Conservation (phyloP, 768 basidiomycete species). For the Collybia nuda region DNA sequence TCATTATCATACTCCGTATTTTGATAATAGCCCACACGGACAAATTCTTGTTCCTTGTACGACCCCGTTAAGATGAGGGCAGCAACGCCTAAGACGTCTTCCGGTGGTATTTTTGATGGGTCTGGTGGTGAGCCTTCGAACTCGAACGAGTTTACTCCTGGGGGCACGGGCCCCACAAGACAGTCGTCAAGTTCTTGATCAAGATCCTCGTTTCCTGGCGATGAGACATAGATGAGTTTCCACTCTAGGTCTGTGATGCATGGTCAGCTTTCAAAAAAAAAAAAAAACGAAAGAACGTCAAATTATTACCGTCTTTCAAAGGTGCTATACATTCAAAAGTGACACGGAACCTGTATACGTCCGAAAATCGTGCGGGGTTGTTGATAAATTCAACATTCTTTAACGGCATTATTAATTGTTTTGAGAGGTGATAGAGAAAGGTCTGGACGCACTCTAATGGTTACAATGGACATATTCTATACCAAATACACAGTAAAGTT, state of each 20-base stretch:
- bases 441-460: conserved; percentile 52
- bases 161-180: conserved; percentile 94
- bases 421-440: background rate
- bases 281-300: background rate
- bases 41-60: conserved; percentile 97
- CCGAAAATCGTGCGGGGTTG: conserved; percentile 90
- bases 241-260: conserved; percentile 83
- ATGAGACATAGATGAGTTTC: conserved; percentile 96
- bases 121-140: conserved; percentile 88
- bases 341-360: conserved; percentile 90
- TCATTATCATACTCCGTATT: conserved; percentile 98
- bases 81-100: conserved; percentile 94
- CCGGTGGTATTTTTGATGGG: conserved; percentile 78
- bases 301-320: conserved; percentile 74
- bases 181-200: conserved; percentile 99
- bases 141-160: conserved; percentile 97
- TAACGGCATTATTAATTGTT: background rate
- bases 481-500: too few relatives aligned
- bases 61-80: conserved; percentile 96
- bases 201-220: conserved; percentile 84
- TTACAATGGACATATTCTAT: conserved; percentile 61
- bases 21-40: conserved; percentile 99
- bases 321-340: conserved; percentile 96
- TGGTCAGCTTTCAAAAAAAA: background rate
- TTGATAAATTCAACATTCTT: conserved; percentile 90